Percentiles rank a stretch among this genome's conserved stretches.
These are phyloP conservation scores for Dactylellina drechsleri DNA, from an alignment of 2,329 filamentous ascomycete genomes.

Conservation along the genomic window DNA sequence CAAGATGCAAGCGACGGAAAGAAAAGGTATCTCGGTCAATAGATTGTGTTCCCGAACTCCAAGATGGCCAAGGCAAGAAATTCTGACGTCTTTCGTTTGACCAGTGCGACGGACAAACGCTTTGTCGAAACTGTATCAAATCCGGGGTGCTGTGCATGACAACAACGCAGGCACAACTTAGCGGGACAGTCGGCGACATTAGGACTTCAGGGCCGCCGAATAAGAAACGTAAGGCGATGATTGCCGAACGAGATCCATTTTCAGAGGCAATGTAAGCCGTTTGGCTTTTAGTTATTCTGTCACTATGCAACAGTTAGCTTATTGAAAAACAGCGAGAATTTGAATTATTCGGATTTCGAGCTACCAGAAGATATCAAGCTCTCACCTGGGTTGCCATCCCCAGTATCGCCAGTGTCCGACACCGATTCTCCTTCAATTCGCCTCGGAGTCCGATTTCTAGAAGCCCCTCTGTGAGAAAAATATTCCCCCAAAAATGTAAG, in stretches of 20 bases:
- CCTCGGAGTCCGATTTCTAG: conserved; percentile 20
- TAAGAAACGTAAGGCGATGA: conserved; percentile 43
- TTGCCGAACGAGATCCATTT: conserved; percentile 25
- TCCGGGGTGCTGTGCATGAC: conserved; percentile 48
- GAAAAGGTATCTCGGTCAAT: conserved; percentile 30
- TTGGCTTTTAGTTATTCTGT: background rate
- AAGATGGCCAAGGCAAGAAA: background rate
- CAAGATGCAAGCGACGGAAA: conserved; percentile 50
- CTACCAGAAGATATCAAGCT: conserved; percentile 15
- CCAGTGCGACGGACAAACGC: conserved; percentile 48
- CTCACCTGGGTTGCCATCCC: conserved; percentile 35
- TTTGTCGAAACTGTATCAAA: conserved; percentile 49
- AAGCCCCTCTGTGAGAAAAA: conserved; percentile 5
- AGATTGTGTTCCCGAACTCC: background rate
- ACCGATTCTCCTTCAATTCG: conserved; percentile 21
- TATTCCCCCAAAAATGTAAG: conserved; percentile 38
- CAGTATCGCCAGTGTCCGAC: conserved; percentile 39
- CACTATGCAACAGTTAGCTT: background rate
- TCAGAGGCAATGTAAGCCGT: conserved; percentile 29
- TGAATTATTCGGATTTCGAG: conserved; percentile 17
- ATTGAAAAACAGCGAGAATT: conserved; percentile 16
- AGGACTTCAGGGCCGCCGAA: conserved; percentile 37
- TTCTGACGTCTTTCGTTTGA: background rate
- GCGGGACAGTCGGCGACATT: conserved; percentile 38
- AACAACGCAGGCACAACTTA: conserved; percentile 47